Base-by-base conservation (phyloP, 2,329 filamentous ascomycete species). In the Lachnellula hyalina region DNA sequence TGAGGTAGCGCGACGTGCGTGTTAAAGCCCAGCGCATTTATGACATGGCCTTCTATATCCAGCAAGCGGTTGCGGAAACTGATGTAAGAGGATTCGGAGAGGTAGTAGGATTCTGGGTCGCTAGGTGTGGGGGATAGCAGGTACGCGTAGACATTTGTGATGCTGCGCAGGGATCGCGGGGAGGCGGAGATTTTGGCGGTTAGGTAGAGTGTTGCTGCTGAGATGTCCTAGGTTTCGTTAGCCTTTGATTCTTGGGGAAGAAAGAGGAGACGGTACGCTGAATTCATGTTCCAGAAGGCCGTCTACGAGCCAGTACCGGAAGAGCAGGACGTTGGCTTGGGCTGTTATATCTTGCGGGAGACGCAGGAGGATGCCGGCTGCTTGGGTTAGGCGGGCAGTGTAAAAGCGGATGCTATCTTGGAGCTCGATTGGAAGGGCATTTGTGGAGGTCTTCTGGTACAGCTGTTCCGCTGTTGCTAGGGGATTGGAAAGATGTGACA, bases 1-100 rank as follows among this genome's bases (percentile, higher is more conserved):
- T 97, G 90, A 0, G 94, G 94, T 0, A 96, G 79, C 1, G 89
- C 84, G 11, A 95, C 89, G 63, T 94, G 89, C 1, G 86, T 89
- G 65, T 95, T 82, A 71, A 96, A 97, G 14, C 85, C 85, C 0
- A 96, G 77, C 0, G 83, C 78, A 57, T 84, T 83, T 1, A 97
- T 79, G 17, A 97, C 83, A 41, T 85, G 82, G 3, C 87, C 82
- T 71, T 99, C 94, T 48, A 86, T 80, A n/a, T 79, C 74, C 45
- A 95, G 79, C 5, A 97, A 77, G 14, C 79, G 77, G 19, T 76
- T 73, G 61, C 86, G 83, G 63, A 83, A 82, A 54, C 77, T 68
- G 56, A 85, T 80, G 72, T 93, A 96, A 38, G 79, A 78, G 46
- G 83, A 78, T 67, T 96, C 90, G 54, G 86, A 82, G 51, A 93